A percentile compares a stretch with the other conserved stretches of the same genome.
phyloP scores from a whole-genome alignment of 345 rosid genomes.

The Linum tenue region DNA sequence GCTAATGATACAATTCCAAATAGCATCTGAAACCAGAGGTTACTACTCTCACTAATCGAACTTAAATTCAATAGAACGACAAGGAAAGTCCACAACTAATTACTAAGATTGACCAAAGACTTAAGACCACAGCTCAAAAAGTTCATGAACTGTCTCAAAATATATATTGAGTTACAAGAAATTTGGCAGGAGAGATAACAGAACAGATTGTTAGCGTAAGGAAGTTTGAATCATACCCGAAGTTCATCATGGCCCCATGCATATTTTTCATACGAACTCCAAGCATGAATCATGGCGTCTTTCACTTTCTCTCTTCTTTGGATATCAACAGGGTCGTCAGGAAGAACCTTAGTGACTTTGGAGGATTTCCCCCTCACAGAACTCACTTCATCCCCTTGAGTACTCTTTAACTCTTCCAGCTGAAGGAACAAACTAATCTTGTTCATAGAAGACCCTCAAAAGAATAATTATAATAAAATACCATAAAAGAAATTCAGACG shows the following conservation, averaged over 20 bases:
- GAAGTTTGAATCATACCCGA: slow-evolving; percentile 36
- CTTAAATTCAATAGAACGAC: no score
- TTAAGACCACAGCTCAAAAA: no score
- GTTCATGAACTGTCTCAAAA: no score
- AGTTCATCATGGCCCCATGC: slow-evolving; percentile 98
- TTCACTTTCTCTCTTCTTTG: slow-evolving; percentile 80
- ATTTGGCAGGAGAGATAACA: background rate
- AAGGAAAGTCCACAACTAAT: no score
- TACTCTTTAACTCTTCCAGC: slow-evolving; percentile 38
- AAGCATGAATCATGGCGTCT: slow-evolving; percentile 96
- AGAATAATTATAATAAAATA: no score
- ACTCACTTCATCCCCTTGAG: slow-evolving; percentile 6
- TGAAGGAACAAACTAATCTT: slow-evolving; percentile 19
- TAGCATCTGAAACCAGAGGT: no score
- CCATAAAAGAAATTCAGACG: background rate
- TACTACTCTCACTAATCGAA: no score
- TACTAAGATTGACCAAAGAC: no score
- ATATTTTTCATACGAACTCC: slow-evolving; percentile 92
- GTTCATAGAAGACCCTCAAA: background rate
- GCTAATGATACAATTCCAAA: no score
- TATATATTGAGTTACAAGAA: no score
- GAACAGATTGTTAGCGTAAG: no score
- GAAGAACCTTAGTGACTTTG: slow-evolving; percentile 19
- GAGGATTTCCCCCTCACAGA: slow-evolving; percentile 4
- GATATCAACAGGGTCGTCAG: slow-evolving; percentile 51